Evolutionary conservation across 768 basidiomycete species (phyloP).

Genomic region (Nevesoporus exiguus): DNA sequence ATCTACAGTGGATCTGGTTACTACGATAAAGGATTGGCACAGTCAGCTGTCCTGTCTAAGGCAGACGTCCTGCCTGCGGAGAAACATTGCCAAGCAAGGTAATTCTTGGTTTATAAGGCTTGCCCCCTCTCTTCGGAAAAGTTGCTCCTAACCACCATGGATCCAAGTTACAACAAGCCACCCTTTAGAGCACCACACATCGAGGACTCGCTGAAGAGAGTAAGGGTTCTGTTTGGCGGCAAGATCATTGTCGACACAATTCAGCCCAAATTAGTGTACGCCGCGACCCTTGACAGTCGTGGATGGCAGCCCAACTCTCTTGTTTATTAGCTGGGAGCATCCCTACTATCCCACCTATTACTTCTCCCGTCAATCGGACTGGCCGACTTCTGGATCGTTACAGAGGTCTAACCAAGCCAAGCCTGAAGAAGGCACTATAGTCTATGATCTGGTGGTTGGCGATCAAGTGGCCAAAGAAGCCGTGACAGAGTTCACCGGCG

Average conservation of each 20-base stretch:
- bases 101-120: too few species aligned
- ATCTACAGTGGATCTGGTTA: too few species aligned
- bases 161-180: constrained; percentile 16
- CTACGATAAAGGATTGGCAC: too few species aligned
- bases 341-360: constrained; percentile 53
- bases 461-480: constrained; percentile 38
- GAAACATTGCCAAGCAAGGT: too few species aligned
- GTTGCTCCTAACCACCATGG: constrained; percentile 10
- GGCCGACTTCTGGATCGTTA: constrained; percentile 36
- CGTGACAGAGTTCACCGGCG: constrained; percentile 31
- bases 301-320: not conserved
- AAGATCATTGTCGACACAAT: constrained; percentile 52
- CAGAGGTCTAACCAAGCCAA: constrained; percentile 29
- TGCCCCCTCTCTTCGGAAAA: too few species aligned
- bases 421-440: constrained; percentile 31
- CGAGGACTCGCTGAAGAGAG: constrained; percentile 47
- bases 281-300: constrained; percentile 3
- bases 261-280: constrained; percentile 61
- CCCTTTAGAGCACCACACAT: constrained; percentile 44
- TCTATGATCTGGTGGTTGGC: constrained; percentile 48
- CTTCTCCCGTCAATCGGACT: constrained; percentile 42
- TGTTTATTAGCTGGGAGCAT: constrained; percentile 49
- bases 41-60: too few species aligned
- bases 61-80: too few species aligned
- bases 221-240: constrained; percentile 52